Evolutionary conservation across 108 stramenopile species (phyloP).

Genomic region (Cylindrotheca closterium): DNA sequence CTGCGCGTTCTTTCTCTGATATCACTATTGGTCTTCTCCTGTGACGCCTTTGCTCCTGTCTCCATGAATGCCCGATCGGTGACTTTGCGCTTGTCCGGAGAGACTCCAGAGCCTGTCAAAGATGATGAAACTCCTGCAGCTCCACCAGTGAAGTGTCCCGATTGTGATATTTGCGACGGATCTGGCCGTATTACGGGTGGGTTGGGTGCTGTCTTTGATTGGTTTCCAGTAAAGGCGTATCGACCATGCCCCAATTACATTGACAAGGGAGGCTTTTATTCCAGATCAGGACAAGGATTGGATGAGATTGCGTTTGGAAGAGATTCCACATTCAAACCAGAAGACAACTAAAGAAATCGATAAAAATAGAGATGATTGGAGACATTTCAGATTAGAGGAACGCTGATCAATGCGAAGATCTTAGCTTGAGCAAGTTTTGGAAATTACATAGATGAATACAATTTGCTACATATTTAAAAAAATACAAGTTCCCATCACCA

Average conservation of each 20-base stretch:
- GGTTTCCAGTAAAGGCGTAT: constrained; percentile 91
- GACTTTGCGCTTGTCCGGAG: background rate
- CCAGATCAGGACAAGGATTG: constrained; percentile 70
- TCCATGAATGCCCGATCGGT: too few species aligned
- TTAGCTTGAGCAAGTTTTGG: too few species aligned
- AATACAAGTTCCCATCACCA: too few species aligned
- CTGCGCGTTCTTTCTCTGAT: background rate
- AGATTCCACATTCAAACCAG: constrained; percentile 42
- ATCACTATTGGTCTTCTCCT: too few species aligned
- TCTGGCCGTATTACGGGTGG: constrained; percentile 86
- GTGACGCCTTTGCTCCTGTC: too few species aligned
- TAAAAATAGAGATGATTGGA: too few species aligned
- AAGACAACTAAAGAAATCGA: background rate
- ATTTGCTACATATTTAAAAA: too few species aligned
- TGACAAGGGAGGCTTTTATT: constrained; percentile 66
- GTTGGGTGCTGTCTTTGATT: constrained; percentile 66
- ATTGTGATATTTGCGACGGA: constrained; percentile 83
- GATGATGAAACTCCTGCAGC: background rate
- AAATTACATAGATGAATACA: too few species aligned
- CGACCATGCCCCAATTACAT: constrained; percentile 89
- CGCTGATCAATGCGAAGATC: too few species aligned
- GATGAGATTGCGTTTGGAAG: constrained; percentile 89
- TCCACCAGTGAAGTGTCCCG: constrained; percentile 64
- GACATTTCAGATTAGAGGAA: too few species aligned
- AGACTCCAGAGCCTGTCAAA: background rate